These are phyloP conservation scores for Ilex paraguariensis DNA, from an alignment of 305 asterid genomes.

Conservation along the genomic window DNA sequence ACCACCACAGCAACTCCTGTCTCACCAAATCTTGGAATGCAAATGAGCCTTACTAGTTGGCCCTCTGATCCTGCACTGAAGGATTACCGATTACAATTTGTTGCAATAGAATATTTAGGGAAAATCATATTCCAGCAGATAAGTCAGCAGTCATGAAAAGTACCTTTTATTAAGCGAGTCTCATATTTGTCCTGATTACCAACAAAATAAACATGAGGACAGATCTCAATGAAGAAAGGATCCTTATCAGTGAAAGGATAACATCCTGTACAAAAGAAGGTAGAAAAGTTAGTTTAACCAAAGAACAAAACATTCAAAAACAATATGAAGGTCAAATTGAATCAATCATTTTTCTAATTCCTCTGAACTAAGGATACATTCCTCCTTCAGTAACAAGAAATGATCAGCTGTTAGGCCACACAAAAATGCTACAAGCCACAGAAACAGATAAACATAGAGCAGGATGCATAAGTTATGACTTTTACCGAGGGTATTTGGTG, in stretches of 20 bases:
- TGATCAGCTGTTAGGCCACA: background rate
- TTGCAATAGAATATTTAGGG: background rate
- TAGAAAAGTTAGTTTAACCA: conserved; percentile 5
- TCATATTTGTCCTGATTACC: conserved; percentile 87
- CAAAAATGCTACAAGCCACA: conserved; percentile 6
- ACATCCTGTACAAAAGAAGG: conserved; percentile 54
- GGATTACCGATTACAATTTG: background rate
- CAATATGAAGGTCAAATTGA: background rate
- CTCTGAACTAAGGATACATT: too few species aligned
- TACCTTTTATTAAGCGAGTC: conserved; percentile 63
- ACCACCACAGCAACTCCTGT: conserved; percentile 91
- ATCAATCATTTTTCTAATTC: background rate
- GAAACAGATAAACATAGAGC: conserved; percentile 7
- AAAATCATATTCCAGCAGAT: conserved; percentile 6
- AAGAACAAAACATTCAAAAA: background rate
- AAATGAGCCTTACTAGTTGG: conserved; percentile 71
- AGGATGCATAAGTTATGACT: conserved; percentile 3
- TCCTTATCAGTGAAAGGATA: conserved; percentile 95
- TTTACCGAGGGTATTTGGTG: conserved; percentile 92
- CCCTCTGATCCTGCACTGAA: conserved; percentile 72
- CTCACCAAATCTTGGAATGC: conserved; percentile 78
- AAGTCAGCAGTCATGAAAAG: conserved; percentile 13
- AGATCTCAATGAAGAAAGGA: conserved; percentile 75
- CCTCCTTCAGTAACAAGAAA: too few species aligned
- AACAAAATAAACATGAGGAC: conserved; percentile 89